Conservation (phyloP, 2,329 filamentous ascomycete genomes). For the Nemania sp. region DNA sequence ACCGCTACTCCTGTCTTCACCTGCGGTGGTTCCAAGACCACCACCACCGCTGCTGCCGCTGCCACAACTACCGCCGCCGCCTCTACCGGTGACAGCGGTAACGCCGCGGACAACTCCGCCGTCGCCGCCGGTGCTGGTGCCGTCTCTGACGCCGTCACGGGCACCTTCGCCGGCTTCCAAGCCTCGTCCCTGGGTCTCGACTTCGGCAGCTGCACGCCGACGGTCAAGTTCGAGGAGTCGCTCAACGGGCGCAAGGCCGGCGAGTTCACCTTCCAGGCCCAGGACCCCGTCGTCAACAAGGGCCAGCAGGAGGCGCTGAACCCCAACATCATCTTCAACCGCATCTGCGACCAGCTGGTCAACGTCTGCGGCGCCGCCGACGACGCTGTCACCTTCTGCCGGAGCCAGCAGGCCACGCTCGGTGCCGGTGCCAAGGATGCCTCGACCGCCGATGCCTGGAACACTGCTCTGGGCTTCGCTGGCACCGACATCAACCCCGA, state of each 20-base stretch:
- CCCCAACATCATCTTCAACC: slow-evolving; percentile 80
- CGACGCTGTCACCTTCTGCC: slow-evolving; percentile 67
- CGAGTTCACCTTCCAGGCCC: slow-evolving; percentile 77
- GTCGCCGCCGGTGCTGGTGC: slow-evolving; percentile 49
- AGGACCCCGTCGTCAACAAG: slow-evolving; percentile 69
- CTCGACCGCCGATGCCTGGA: slow-evolving; percentile 56
- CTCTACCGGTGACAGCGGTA: slow-evolving; percentile 34
- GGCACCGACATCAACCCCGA: slow-evolving; percentile 56
- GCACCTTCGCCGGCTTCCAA: slow-evolving; percentile 52
- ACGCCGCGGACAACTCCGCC: slow-evolving; percentile 25
- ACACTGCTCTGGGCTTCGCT: slow-evolving; percentile 56
- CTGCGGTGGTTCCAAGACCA: slow-evolving; percentile 32
- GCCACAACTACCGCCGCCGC: slow-evolving; percentile 39
- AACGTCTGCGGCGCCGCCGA: slow-evolving; percentile 74
- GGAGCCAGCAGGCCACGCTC: slow-evolving; percentile 60
- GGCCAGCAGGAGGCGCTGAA: slow-evolving; percentile 76
- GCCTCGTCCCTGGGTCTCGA: slow-evolving; percentile 55
- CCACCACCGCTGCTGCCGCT: slow-evolving; percentile 39
- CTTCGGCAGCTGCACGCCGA: slow-evolving; percentile 67
- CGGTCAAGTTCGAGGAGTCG: slow-evolving; percentile 70
- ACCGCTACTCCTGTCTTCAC: slow-evolving; percentile 36
- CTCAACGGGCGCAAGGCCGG: slow-evolving; percentile 66
- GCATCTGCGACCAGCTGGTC: slow-evolving; percentile 75
- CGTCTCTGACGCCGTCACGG: slow-evolving; percentile 50
- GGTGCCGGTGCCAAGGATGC: slow-evolving; percentile 52